Percentiles rank a stretch among this genome's conserved stretches.
These are phyloP conservation scores for Aleurites moluccanus DNA, from an alignment of 441 rosid species.

Conservation along the genomic window DNA sequence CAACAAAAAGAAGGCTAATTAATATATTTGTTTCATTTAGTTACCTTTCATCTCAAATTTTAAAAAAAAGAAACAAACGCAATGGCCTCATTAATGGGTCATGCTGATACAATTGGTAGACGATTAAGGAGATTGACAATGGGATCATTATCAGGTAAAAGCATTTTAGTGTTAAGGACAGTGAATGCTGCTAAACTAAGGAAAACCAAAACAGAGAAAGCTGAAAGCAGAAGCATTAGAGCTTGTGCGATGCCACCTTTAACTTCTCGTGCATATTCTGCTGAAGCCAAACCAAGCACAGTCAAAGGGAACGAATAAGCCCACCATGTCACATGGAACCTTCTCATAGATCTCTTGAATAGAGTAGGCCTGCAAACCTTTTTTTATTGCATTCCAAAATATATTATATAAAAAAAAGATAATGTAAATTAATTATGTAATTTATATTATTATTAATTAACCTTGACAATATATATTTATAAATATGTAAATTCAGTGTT, in stretches of 20 bases:
- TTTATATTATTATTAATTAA: background rate
- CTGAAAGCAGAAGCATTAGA: conserved; percentile 36
- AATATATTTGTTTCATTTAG: no score
- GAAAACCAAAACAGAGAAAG: conserved; percentile 33
- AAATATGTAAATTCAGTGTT: no score
- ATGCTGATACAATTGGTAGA: background rate
- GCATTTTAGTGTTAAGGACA: conserved; percentile 27
- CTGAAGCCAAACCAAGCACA: conserved; percentile 39
- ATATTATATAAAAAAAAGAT: no score
- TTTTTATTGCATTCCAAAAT: background rate
- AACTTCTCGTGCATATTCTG: conserved; percentile 42
- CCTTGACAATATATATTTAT: no score
- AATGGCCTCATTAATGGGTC: background rate
- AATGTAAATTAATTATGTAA: no score
- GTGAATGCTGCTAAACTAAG: conserved; percentile 26
- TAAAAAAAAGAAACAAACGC: no score
- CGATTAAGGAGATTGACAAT: background rate
- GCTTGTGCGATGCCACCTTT: conserved; percentile 26
- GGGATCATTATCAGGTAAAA: conserved; percentile 25
- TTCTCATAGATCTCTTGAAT: conserved; percentile 44
- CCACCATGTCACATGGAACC: conserved; percentile 55
- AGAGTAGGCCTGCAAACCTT: conserved; percentile 45
- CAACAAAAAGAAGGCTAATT: no score
- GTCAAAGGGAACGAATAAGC: conserved; percentile 51
- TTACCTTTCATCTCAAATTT: no score